These are phyloP conservation scores for Neofusicoccum sp. DNA, from an alignment of 2,329 filamentous ascomycete species.

Conservation along the genomic window DNA sequence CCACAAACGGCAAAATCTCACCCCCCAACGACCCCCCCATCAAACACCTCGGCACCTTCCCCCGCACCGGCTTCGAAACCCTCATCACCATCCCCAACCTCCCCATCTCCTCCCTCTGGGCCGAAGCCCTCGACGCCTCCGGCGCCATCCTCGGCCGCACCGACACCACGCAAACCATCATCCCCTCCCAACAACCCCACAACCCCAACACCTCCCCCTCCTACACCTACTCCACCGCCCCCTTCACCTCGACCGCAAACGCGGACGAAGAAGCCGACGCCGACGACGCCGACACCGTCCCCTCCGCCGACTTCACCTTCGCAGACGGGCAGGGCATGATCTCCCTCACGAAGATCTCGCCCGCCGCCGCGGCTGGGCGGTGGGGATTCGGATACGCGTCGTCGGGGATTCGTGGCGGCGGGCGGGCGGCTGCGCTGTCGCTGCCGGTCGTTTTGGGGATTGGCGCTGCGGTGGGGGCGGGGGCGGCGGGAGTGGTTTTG, in stretches of 20 bases:
- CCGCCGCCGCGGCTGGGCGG: no score
- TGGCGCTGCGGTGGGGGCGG: background rate
- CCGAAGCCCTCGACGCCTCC: background rate
- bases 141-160: constrained; percentile 4
- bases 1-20: background rate
- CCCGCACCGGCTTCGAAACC: constrained; percentile 15
- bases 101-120: background rate
- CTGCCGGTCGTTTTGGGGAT: background rate
- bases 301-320: no score
- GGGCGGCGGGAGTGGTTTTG: background rate
- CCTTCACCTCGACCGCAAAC: no score
- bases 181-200: background rate
- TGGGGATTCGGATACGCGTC: background rate
- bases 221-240: no score
- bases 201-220: no score
- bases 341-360: no score
- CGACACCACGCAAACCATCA: background rate
- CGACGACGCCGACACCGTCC: no score
- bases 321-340: no score
- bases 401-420: background rate
- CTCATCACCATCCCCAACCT: constrained; percentile 1
- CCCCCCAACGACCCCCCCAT: background rate
- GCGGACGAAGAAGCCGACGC: no score
- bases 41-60: constrained; percentile 7
- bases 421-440: background rate